phyloP scores from a whole-genome alignment of 192 early-diverging fungal species.

The Thoreauomyces humboldtii region DNA sequence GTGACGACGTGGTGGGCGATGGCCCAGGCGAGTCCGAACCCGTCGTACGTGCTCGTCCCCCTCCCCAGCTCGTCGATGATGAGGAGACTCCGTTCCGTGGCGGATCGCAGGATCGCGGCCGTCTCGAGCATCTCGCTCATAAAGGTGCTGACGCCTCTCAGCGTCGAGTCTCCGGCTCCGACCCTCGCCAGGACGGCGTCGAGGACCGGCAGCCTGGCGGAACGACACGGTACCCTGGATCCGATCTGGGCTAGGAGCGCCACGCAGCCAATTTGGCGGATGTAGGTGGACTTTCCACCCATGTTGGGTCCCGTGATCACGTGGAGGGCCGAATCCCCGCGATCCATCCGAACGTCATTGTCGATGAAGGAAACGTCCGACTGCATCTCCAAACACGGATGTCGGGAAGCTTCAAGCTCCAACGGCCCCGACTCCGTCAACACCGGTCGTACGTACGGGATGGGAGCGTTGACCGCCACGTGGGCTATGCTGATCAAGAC shows the following conservation, averaged over 20 bases:
- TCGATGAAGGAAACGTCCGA: conserved; percentile 93
- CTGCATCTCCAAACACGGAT: conserved; percentile 93
- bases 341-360: conserved; percentile 78
- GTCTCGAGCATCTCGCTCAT: conserved; percentile 87
- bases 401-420: conserved; percentile 66
- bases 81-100: conserved; percentile 66
- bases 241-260: conserved; percentile 93
- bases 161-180: conserved; percentile 89
- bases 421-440: conserved; percentile 50
- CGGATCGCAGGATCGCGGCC: conserved; percentile 74
- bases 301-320: conserved; percentile 98
- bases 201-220: conserved; percentile 70
- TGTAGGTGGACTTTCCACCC: conserved; percentile 98
- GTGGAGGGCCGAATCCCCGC: conserved; percentile 61
- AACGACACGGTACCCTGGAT: conserved; percentile 84
- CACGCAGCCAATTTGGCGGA: conserved; percentile 91
- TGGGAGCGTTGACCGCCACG: conserved; percentile 77
- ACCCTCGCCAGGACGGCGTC: conserved; percentile 90
- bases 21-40: conserved; percentile 96
- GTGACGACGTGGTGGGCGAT: conserved; percentile 87
- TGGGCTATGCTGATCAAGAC: conserved; percentile 88
- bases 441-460: conserved; percentile 79
- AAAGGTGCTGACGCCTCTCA: conserved; percentile 90
- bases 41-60: conserved; percentile 97
- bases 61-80: conserved; percentile 93